Evolutionary conservation across 1,284 basidiomycete genomes (phyloP).

Genomic region (Boletus calvinii): DNA sequence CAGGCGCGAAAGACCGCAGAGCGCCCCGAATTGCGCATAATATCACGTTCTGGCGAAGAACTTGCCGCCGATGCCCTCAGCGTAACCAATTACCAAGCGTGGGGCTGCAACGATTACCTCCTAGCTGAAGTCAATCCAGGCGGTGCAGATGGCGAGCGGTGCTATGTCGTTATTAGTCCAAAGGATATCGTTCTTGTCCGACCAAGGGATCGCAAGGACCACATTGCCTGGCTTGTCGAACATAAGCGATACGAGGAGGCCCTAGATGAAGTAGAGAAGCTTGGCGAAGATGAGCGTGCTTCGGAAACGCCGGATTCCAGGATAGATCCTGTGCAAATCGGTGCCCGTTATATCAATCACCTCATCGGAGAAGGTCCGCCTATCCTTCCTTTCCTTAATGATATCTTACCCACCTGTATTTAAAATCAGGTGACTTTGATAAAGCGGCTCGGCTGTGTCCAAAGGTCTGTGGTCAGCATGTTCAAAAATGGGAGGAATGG

Average conservation of each 20-base stretch:
- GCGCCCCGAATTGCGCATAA: constrained; percentile 90
- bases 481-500: constrained; percentile 91
- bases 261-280: constrained; percentile 76
- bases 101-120: constrained; percentile 92
- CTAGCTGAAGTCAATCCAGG: constrained; percentile 50
- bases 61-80: constrained; percentile 83
- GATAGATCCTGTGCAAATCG: constrained; percentile 74
- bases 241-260: constrained; percentile 87
- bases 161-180: constrained; percentile 85
- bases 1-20: constrained; percentile 82
- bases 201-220: constrained; percentile 86
- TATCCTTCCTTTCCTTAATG: neutral
- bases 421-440: constrained; percentile 64
- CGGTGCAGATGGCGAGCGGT: constrained; percentile 37
- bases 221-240: constrained; percentile 92
- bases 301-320: constrained; percentile 29
- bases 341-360: constrained; percentile 81
- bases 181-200: constrained; percentile 83
- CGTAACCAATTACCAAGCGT: constrained; percentile 77
- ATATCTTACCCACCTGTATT: neutral
- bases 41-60: constrained; percentile 89
- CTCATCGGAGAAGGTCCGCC: constrained; percentile 69
- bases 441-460: constrained; percentile 87
- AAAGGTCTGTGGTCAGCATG: constrained; percentile 81
- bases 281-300: constrained; percentile 32